A percentile compares a stretch with the other conserved stretches of the same genome.
These are phyloP conservation scores for Salix caprea DNA, from an alignment of 345 rosid species.

Conservation along the genomic window DNA sequence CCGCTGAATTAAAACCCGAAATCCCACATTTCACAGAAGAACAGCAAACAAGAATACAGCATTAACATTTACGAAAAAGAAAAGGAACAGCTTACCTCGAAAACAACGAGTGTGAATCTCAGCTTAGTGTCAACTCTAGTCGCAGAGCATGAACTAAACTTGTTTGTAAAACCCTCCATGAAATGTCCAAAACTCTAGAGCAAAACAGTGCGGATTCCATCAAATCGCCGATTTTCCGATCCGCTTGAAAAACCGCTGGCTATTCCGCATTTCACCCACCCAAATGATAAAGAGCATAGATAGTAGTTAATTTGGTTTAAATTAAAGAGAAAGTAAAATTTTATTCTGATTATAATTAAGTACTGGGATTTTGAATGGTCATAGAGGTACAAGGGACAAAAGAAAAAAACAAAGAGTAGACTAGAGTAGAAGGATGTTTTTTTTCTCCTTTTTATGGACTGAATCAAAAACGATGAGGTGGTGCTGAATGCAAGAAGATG, in stretches of 20 bases:
- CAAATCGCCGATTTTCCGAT: constrained; percentile 25
- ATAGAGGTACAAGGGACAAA: too few species aligned
- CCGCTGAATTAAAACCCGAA: constrained; percentile 25
- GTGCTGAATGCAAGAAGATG: background rate
- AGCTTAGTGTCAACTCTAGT: constrained; percentile 37
- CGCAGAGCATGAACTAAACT: constrained; percentile 28
- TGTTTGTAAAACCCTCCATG: constrained; percentile 60
- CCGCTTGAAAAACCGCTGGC: constrained; percentile 13
- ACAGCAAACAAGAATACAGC: background rate
- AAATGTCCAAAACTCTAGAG: constrained; percentile 30
- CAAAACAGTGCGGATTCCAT: constrained; percentile 32
- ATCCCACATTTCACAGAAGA: constrained; percentile 3
- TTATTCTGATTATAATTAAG: background rate
- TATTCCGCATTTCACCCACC: constrained; percentile 18
- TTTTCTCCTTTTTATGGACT: background rate
- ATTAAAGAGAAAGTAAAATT: background rate
- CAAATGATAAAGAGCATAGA: background rate
- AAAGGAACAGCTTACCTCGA: constrained; percentile 44
- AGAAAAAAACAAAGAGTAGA: background rate
- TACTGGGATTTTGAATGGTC: background rate
- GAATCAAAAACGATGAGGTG: background rate
- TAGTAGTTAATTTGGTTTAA: background rate
- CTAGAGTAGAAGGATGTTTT: background rate
- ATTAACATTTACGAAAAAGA: background rate
- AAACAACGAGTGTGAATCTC: constrained; percentile 44